Conservation (phyloP, 2,329 filamentous ascomycete genomes). For the Metarhizium guizhouense region DNA sequence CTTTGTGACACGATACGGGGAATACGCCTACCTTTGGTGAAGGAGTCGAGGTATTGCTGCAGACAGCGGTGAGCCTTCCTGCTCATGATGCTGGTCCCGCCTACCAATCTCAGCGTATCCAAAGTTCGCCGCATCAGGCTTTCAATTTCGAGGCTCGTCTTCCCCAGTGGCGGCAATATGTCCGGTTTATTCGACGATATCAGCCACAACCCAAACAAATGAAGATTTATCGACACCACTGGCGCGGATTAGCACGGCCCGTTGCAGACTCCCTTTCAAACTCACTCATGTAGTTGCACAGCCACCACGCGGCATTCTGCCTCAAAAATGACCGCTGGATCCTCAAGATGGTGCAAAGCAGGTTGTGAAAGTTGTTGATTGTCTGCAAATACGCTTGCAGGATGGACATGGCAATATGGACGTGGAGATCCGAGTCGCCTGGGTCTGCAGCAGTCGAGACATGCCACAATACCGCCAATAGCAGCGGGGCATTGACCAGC, state of each 20-base stretch:
- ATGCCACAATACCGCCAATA: conserved; percentile 12
- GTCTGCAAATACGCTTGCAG: conserved; percentile 13
- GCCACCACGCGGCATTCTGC: conserved; percentile 20
- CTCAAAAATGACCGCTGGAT: conserved; percentile 14
- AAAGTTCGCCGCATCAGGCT: conserved; percentile 6
- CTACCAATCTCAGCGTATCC: conserved; percentile 11
- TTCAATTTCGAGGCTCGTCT: conserved; percentile 9
- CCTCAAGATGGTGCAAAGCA: conserved; percentile 11
- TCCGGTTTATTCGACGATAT: conserved; percentile 8
- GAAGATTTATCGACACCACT: conserved; percentile 19
- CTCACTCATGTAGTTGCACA: conserved; percentile 22
- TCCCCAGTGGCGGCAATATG: conserved; percentile 4
- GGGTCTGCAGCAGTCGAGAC: conserved; percentile 6
- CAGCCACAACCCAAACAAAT: conserved; percentile 19
- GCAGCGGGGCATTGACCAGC: conserved; percentile 5
- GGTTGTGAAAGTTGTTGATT: conserved; percentile 11
- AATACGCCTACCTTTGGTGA: conserved; percentile 1
- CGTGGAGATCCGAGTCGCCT: conserved; percentile 6
- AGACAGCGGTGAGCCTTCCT: conserved; percentile 15
- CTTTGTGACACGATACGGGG: neutral
- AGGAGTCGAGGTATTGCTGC: conserved; percentile 10
- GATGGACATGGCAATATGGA: conserved; percentile 11
- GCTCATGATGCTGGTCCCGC: conserved; percentile 14
- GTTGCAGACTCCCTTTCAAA: neutral
- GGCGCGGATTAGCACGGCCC: neutral